phyloP scores from a whole-genome alignment of 2,329 filamentous ascomycete genomes.

The Xylaria digitata region DNA sequence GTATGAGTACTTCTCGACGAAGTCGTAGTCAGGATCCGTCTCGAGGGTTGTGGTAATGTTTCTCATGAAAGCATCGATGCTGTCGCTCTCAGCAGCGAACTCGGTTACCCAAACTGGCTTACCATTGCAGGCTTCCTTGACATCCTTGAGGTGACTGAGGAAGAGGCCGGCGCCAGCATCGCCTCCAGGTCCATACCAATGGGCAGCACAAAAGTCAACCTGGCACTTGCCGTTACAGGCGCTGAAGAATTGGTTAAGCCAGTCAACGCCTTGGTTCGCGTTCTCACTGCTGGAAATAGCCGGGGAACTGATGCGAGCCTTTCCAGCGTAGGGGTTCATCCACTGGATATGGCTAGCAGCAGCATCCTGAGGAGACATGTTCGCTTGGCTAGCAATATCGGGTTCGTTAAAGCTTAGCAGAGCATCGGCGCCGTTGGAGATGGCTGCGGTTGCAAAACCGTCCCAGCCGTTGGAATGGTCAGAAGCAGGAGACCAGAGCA shows the following conservation, averaged over 20 bases:
- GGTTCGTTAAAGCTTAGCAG: constrained; percentile 80
- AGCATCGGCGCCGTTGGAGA: constrained; percentile 64
- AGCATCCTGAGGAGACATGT: constrained; percentile 64
- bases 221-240: constrained; percentile 64
- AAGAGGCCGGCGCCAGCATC: constrained; percentile 60
- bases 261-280: constrained; percentile 64
- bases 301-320: constrained; percentile 67
- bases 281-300: constrained; percentile 70
- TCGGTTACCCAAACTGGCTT: constrained; percentile 73
- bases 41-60: constrained; percentile 62
- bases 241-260: constrained; percentile 64
- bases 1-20: constrained; percentile 68
- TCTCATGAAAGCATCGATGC: constrained; percentile 62
- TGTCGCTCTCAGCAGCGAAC: constrained; percentile 65
- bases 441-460: constrained; percentile 61
- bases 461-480: constrained; percentile 63
- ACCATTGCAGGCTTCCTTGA: constrained; percentile 58
- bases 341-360: constrained; percentile 64
- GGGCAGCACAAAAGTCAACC: constrained; percentile 70
- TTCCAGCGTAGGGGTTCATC: constrained; percentile 66
- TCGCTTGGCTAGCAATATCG: constrained; percentile 69
- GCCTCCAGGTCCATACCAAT: constrained; percentile 69
- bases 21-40: constrained; percentile 55
- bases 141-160: constrained; percentile 63
- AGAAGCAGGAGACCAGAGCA: constrained; percentile 67